Percentiles rank a stretch among this genome's conserved stretches.
Conservation (phyloP, 2,329 filamentous ascomycete species). For the Penicillium sp. region DNA sequence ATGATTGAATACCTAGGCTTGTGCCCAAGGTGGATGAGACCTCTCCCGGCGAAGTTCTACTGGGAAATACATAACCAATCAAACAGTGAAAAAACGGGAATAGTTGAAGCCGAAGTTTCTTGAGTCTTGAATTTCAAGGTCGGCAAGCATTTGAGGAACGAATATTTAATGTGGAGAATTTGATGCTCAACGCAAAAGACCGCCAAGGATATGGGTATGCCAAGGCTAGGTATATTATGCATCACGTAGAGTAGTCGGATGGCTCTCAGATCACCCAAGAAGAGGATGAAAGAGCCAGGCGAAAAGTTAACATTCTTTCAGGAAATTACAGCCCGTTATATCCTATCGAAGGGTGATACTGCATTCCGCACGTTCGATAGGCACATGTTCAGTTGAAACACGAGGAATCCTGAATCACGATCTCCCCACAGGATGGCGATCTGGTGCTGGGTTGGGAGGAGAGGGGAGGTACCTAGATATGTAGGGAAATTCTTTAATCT, state of each 20-base stretch:
- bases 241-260: background rate
- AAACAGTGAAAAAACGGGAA: too few species aligned
- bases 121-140: too few species aligned
- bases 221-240: too few species aligned
- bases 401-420: conserved; percentile 8
- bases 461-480: background rate
- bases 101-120: too few species aligned
- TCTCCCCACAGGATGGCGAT: conserved; percentile 3
- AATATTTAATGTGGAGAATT: too few species aligned
- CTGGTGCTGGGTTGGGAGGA: background rate
- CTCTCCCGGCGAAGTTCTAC: too few species aligned
- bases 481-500: background rate
- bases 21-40: too few species aligned
- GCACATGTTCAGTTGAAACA: conserved; percentile 18
- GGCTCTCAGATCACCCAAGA: background rate
- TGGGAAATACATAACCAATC: too few species aligned
- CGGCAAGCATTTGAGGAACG: too few species aligned
- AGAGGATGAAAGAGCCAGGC: background rate
- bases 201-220: too few species aligned
- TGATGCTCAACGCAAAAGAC: too few species aligned
- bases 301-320: background rate
- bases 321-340: background rate
- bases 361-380: background rate
- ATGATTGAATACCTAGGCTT: too few species aligned
- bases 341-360: background rate